phyloP scores from a whole-genome alignment of 2,329 filamentous ascomycete genomes.

The Phoma herbarum region DNA sequence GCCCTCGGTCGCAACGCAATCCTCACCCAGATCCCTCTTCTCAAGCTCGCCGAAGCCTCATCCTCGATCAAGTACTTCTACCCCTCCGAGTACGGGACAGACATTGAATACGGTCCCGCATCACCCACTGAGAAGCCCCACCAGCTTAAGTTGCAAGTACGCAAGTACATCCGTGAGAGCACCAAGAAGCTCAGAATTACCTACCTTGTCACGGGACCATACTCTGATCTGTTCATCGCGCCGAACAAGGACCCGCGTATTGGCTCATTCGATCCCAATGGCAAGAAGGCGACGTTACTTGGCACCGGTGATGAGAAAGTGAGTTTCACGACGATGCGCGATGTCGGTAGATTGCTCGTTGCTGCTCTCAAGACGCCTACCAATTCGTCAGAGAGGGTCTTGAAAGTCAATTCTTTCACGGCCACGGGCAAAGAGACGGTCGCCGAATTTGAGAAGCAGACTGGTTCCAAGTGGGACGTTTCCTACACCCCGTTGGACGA shows the following conservation, averaged over 20 bases:
- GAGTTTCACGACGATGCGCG: constrained; percentile 74
- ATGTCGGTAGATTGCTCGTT: constrained; percentile 73
- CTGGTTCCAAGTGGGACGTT: constrained; percentile 65
- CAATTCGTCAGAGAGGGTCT: constrained; percentile 59
- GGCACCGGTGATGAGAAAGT: constrained; percentile 69
- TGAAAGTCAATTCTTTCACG: constrained; percentile 77
- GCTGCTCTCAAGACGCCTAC: constrained; percentile 65
- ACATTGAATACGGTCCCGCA: constrained; percentile 66
- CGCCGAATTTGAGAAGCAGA: constrained; percentile 74
- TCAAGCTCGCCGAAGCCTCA: constrained; percentile 65
- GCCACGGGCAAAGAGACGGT: constrained; percentile 69
- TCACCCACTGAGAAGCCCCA: constrained; percentile 72
- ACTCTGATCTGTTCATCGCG: constrained; percentile 69
- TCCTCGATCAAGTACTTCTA: constrained; percentile 69
- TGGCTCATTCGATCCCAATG: constrained; percentile 68
- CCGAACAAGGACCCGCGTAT: constrained; percentile 51
- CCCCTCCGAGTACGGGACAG: constrained; percentile 59
- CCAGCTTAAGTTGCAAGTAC: constrained; percentile 74
- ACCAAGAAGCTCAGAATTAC: constrained; percentile 66
- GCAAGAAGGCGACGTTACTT: constrained; percentile 67
- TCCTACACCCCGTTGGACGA: constrained; percentile 62
- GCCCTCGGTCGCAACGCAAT: constrained; percentile 71
- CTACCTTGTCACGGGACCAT: constrained; percentile 75
- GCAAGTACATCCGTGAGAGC: constrained; percentile 65
- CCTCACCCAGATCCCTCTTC: constrained; percentile 67